Base-by-base conservation (phyloP, 805 yeast genomes). In the Schwanniomyces polymorphus region DNA sequence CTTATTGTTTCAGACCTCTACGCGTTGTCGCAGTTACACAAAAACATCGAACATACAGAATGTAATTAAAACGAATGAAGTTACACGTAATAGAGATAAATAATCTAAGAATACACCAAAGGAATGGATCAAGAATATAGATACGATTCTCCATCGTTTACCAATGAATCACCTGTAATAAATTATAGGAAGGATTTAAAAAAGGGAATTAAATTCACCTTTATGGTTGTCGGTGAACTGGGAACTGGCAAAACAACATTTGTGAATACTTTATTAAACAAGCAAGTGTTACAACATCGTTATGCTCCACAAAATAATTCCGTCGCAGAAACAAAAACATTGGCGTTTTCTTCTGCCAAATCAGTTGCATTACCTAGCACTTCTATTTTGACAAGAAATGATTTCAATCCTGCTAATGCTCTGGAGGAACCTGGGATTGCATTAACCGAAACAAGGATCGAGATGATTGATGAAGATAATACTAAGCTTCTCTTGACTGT, bases 201-300 rank as follows among this genome's bases (percentile, higher is more conserved):
- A 59, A 83, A 87, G 58, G 91, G 89, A 33, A 76, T 86, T 59
- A 82, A 85, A 52, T 86, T 86, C 70, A 82, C 91, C 34, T 71
- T 87, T 56, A 76, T 87, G 82, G 77, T 85, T 14, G 81, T 84
- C 21, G 95, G 95, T 16, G 80, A 81, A 41, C 77, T 83, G 51
- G 92, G 92, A 14, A 79, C 88, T 0, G 95, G 95, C 9, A 87
- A 86, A 60, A 81, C 91, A 17, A 82, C 92, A 0, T 87, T 87
- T 59, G 73, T 86, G 50, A 87, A 87, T 59, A 77, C 87, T 38
- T 61, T 87, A 43, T 64, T 87, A 50, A 87, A 83, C 60, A 80
- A 82, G 34, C 79, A 77, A 47, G 74, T 86, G 33, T 62, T 86
- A 51, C 78, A 83, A 14, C 88, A 85, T 55, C 75, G 81, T 47